Percentiles rank a stretch among this genome's conserved stretches.
phyloP scores from a whole-genome alignment of 164 flowering plant genomes.

The Litsea cubeba region DNA sequence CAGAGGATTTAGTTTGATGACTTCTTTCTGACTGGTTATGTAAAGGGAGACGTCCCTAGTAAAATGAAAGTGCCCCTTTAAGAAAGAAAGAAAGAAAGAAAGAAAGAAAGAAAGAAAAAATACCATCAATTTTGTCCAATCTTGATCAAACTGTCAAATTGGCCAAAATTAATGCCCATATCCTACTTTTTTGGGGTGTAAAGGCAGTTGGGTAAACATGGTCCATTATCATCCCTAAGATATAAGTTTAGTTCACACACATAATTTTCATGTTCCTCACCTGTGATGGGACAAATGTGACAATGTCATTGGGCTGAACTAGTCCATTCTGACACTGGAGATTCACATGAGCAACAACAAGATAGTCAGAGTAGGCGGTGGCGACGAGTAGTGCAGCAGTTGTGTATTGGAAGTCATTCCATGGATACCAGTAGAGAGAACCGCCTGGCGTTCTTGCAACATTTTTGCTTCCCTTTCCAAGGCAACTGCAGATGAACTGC shows the following conservation, averaged over 20 bases:
- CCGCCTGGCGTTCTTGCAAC: conserved; percentile 39
- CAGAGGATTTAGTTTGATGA: no score
- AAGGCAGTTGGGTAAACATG: neutral
- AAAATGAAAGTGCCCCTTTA: no score
- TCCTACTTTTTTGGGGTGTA: neutral
- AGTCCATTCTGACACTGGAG: conserved; percentile 32
- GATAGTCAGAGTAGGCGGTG: conserved; percentile 34
- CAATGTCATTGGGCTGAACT: conserved; percentile 24
- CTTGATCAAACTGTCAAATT: no score
- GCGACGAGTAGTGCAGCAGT: conserved; percentile 33
- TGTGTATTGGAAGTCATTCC: conserved; percentile 44
- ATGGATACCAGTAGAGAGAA: conserved; percentile 29
- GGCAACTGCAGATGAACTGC: conserved; percentile 41
- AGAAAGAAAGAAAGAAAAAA: no score
- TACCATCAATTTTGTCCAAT: no score
- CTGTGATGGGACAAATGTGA: conserved; percentile 37
- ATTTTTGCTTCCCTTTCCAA: conserved; percentile 42
- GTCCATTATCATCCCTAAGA: neutral
- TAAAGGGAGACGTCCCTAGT: no score
- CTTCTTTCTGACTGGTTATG: no score
- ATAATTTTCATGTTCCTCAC: conserved; percentile 9
- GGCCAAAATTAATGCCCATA: neutral
- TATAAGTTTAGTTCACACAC: neutral
- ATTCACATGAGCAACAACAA: conserved; percentile 6
- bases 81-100: no score